Evolutionary conservation across 805 yeast genomes (phyloP).

Genomic region (Dipodascus geniculatus): DNA sequence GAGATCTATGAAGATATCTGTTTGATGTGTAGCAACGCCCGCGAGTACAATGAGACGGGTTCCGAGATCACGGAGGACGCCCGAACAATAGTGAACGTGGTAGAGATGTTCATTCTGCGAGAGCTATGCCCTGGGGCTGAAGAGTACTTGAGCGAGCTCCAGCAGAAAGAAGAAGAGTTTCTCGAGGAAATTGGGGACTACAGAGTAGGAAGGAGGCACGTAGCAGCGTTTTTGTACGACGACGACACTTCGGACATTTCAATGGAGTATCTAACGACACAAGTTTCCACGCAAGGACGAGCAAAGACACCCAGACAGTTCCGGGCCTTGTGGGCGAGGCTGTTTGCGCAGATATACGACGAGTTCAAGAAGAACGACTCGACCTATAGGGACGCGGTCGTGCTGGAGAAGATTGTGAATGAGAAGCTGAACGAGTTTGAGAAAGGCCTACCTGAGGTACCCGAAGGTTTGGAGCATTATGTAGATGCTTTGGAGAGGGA

Average conservation of each 20-base stretch:
- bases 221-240: slow-evolving; percentile 75
- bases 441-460: slow-evolving; percentile 8
- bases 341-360: slow-evolving; percentile 67
- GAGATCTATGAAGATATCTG: slow-evolving; percentile 51
- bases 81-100: background rate
- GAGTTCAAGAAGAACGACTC: slow-evolving; percentile 67
- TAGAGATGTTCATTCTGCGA: background rate
- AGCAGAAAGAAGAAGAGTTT: slow-evolving; percentile 36
- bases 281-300: slow-evolving; percentile 35
- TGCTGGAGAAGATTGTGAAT: slow-evolving; percentile 41
- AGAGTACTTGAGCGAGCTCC: slow-evolving; percentile 29
- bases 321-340: slow-evolving; percentile 42
- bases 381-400: slow-evolving; percentile 59
- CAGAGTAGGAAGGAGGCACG: slow-evolving; percentile 44
- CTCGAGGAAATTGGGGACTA: slow-evolving; percentile 64
- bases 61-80: slow-evolving; percentile 62
- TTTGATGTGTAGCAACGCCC: slow-evolving; percentile 60
- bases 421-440: slow-evolving; percentile 16
- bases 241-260: slow-evolving; percentile 24
- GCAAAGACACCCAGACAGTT: slow-evolving; percentile 49
- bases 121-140: slow-evolving; percentile 20
- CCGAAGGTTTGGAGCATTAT: slow-evolving; percentile 9
- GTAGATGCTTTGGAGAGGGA: slow-evolving; percentile 8
- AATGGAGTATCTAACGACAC: background rate
- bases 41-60: slow-evolving; percentile 54